Base-by-base conservation (phyloP, 2,329 filamentous ascomycete species). In the Penicillium verrucosum region DNA sequence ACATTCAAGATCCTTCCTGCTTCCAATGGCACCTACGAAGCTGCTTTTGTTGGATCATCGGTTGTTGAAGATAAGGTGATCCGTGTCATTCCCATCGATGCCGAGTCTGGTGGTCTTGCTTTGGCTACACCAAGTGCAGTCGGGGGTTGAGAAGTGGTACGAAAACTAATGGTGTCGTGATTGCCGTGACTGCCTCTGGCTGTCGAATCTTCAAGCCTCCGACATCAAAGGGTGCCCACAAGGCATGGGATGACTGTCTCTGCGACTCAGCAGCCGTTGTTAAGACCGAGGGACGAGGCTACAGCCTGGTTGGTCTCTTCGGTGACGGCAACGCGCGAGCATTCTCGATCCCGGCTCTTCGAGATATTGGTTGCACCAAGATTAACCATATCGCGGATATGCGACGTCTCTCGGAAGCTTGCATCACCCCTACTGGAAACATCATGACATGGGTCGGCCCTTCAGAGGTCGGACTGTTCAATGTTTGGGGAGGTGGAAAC, bases 1-100 rank as follows among this genome's bases (percentile, higher is more conserved):
- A 97, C 93, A 0, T 93, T 97, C 77, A 97, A 96, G 76, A 80
- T 99, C 23, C 77, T 97, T 2, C 94, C 94, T 0, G 82, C 87
- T 14, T 68, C 77, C 10, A 84, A 82, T 51, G 84, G 87, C 5
- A 82, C 86, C 11, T 97, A 96, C 72, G 81, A 84, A 11, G 90
- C 85, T 12, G 83, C 88, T 54, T 82, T 88, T 48, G 89, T 84
- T 1, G 94, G 93, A 1, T 79, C 86, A 3, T 81, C 84, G 5
- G 74, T 82, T 1, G 77, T 92, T 30, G 85, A 90, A 52, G 90
- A 86, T 60, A 80, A 76, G 43, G 79, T 99, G 40, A 82, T 97
- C 46, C 85, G 85, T 14, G 86, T 99, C 40, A 86, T 82, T 52
- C 91, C 94, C 0, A 89, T 99, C 46, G 84, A 92, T 59, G 82